These are phyloP conservation scores for Arabidopsis hybrid DNA, from an alignment of 441 rosid species.

Conservation along the genomic window DNA sequence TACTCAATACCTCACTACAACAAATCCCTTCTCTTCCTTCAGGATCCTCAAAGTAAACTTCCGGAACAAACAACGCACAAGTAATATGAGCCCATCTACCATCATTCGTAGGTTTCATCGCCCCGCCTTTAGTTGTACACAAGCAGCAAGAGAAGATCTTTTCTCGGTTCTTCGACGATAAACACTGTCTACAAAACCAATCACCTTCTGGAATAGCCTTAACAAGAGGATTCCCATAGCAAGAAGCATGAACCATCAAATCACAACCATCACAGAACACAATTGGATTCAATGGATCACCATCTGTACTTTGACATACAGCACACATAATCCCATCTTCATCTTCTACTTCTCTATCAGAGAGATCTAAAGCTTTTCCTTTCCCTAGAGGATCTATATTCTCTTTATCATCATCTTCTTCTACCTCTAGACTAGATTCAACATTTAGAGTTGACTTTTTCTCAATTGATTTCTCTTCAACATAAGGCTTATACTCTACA, in stretches of 20 bases:
- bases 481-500: slow-evolving; percentile 57
- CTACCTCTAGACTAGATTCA: slow-evolving; percentile 38
- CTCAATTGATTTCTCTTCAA: slow-evolving; percentile 39
- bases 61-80: slow-evolving; percentile 82
- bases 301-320: slow-evolving; percentile 89
- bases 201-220: slow-evolving; percentile 81
- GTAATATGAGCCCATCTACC: slow-evolving; percentile 84
- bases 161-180: slow-evolving; percentile 25
- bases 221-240: slow-evolving; percentile 87
- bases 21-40: slow-evolving; percentile 83
- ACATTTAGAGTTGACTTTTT: slow-evolving; percentile 11
- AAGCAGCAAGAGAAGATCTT: slow-evolving; percentile 60
- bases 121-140: slow-evolving; percentile 70
- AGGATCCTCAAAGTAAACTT: slow-evolving; percentile 85
- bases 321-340: slow-evolving; percentile 88
- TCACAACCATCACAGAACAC: slow-evolving; percentile 97
- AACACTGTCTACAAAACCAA: slow-evolving; percentile 81
- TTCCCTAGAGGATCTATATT: slow-evolving; percentile 40
- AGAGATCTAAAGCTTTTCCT: slow-evolving; percentile 36
- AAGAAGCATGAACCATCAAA: slow-evolving; percentile 87
- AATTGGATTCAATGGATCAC: slow-evolving; percentile 85
- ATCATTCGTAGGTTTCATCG: slow-evolving; percentile 64
- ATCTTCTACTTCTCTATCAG: slow-evolving; percentile 44
- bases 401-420: slow-evolving; percentile 36
- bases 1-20: slow-evolving; percentile 63